phyloP scores from a whole-genome alignment of 2,329 filamentous ascomycete species.

The Pestalotiopsis sp. region DNA sequence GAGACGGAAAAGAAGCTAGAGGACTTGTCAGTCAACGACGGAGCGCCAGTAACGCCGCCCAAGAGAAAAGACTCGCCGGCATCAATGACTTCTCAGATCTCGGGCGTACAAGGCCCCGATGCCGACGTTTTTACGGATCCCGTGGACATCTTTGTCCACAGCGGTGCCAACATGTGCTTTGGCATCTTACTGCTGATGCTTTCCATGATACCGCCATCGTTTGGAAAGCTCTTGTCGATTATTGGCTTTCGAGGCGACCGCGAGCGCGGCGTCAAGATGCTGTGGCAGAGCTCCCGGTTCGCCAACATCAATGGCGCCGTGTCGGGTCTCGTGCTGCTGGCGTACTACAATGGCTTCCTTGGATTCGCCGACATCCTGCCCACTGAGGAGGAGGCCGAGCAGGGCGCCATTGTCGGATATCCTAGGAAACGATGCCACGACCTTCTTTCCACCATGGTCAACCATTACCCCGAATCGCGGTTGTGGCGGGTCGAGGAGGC shows the following conservation, averaged over 20 bases:
- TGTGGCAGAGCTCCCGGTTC: slow-evolving; percentile 89
- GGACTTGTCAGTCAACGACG: slow-evolving; percentile 22
- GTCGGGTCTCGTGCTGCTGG: slow-evolving; percentile 77
- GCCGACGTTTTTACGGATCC: slow-evolving; percentile 71
- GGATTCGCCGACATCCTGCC: slow-evolving; percentile 88
- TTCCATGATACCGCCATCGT: slow-evolving; percentile 91
- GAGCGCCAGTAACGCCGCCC: background rate
- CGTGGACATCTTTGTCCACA: slow-evolving; percentile 86
- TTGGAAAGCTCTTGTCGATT: slow-evolving; percentile 82
- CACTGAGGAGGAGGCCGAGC: slow-evolving; percentile 56
- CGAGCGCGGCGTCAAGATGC: slow-evolving; percentile 77
- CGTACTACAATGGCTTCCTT: slow-evolving; percentile 86
- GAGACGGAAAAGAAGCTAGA: slow-evolving; percentile 30
- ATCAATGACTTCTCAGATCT: slow-evolving; percentile 8
- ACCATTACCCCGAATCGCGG: slow-evolving; percentile 77
- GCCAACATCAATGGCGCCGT: slow-evolving; percentile 92
- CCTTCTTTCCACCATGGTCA: slow-evolving; percentile 74
- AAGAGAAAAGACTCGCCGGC: slow-evolving; percentile 1
- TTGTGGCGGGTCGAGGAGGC: slow-evolving; percentile 91
- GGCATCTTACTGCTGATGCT: slow-evolving; percentile 84
- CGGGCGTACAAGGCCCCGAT: slow-evolving; percentile 50
- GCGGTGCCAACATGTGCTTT: slow-evolving; percentile 86
- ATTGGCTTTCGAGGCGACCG: slow-evolving; percentile 92
- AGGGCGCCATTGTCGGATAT: slow-evolving; percentile 66
- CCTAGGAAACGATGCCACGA: slow-evolving; percentile 69